These are phyloP conservation scores for Penicillium occitanis DNA, from an alignment of 2,329 filamentous ascomycete species.

Conservation along the genomic window DNA sequence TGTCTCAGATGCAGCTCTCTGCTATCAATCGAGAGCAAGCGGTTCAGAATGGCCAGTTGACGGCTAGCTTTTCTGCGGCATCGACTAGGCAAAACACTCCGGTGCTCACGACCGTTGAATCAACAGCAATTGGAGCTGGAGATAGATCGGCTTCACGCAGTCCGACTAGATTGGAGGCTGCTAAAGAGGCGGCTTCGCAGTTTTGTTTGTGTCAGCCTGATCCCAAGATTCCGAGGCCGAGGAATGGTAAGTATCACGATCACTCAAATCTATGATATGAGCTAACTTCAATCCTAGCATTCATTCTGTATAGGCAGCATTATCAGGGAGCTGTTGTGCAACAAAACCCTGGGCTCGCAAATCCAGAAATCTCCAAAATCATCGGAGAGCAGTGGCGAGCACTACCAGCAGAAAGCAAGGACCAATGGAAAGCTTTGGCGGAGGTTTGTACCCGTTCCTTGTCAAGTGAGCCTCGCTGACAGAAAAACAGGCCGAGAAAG, in stretches of 20 bases:
- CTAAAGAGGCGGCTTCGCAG: conserved; percentile 48
- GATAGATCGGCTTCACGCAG: conserved; percentile 36
- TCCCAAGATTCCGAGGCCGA: conserved; percentile 68
- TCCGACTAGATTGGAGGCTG: conserved; percentile 34
- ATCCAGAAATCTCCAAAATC: conserved; percentile 96
- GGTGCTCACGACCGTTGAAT: not conserved
- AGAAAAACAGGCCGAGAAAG: conserved; percentile 71
- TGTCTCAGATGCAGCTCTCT: conserved; percentile 28
- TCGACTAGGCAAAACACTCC: conserved; percentile 14
- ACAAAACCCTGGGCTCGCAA: conserved; percentile 83
- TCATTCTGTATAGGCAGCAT: conserved; percentile 95
- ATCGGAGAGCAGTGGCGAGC: conserved; percentile 90
- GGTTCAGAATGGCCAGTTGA: conserved; percentile 24
- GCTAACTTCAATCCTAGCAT: conserved; percentile 59
- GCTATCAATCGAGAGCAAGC: conserved; percentile 30
- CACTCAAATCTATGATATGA: not conserved
- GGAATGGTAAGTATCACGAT: conserved; percentile 62
- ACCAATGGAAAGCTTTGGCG: conserved; percentile 83
- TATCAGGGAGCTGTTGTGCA: conserved; percentile 79
- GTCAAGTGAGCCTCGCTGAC: not conserved
- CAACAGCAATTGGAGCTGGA: conserved; percentile 4
- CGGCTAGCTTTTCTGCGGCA: conserved; percentile 19
- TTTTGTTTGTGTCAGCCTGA: conserved; percentile 70
- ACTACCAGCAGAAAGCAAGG: conserved; percentile 71
- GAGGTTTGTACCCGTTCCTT: conserved; percentile 54